A percentile compares a stretch with the other conserved stretches of the same genome.
Conservation (phyloP, 2,329 filamentous ascomycete genomes). For the Myriosclerotinia duriaeana region DNA sequence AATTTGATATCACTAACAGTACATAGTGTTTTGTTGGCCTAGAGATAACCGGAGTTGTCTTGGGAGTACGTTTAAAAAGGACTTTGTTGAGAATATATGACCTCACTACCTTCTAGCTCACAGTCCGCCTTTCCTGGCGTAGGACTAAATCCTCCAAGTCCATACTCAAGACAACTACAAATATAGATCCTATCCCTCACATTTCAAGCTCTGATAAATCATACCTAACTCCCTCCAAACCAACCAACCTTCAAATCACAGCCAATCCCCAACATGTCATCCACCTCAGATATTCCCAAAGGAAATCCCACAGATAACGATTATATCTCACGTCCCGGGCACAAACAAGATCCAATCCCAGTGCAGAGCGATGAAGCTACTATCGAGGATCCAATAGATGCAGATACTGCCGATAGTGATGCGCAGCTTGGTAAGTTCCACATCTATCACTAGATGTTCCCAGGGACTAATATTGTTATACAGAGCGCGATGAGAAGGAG, state of each 20-base stretch:
- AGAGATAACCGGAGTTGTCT: not conserved
- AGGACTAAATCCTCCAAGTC: not conserved
- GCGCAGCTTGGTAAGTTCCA: not conserved
- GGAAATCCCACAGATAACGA: slow-evolving; percentile 13
- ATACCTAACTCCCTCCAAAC: not conserved
- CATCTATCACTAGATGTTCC: too few species aligned
- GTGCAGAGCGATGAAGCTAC: slow-evolving; percentile 18
- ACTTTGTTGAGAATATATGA: not conserved
- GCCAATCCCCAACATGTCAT: slow-evolving; percentile 2
- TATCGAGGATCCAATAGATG: slow-evolving; percentile 4
- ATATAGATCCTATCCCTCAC: not conserved
- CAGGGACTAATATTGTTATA: not conserved
- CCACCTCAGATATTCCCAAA: slow-evolving; percentile 6
- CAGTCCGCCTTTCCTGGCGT: not conserved
- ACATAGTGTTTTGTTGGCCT: not conserved
- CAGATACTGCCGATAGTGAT: not conserved
- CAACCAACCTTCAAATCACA: not conserved
- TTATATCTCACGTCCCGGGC: slow-evolving; percentile 13
- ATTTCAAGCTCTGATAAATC: not conserved
- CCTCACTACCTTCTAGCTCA: not conserved
- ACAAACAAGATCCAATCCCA: slow-evolving; percentile 4
- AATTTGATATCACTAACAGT: not conserved
- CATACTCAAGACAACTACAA: slow-evolving; percentile 1
- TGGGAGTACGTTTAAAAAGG: not conserved
- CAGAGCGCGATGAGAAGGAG: slow-evolving; percentile 18